A percentile compares a stretch with the other conserved stretches of the same genome.
Evolutionary conservation across 441 rosid species (phyloP).

Genomic region (Oxalis stricta): DNA sequence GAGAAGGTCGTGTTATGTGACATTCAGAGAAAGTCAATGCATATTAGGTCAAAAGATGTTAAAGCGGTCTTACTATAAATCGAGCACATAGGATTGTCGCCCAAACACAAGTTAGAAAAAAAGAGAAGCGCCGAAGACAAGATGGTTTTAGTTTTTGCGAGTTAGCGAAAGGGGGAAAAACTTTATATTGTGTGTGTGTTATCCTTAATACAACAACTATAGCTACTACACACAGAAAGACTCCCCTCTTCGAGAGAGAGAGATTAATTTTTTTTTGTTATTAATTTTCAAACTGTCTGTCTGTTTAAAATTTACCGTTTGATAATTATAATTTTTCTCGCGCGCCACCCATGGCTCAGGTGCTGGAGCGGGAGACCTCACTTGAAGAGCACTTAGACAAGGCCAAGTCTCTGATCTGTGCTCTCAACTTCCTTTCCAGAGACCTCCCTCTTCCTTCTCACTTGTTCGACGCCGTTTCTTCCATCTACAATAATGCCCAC

Average conservation of each 20-base stretch:
- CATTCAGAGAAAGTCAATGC: too few relatives aligned
- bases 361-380: slow-evolving; percentile 10
- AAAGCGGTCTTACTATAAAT: background rate
- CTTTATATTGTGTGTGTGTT: background rate
- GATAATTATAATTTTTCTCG: slow-evolving; percentile 30
- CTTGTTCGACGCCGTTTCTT: slow-evolving; percentile 51
- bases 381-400: slow-evolving; percentile 30
- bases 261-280: background rate
- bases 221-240: background rate
- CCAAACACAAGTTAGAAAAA: background rate
- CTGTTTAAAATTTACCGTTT: slow-evolving; percentile 12
- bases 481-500: slow-evolving; percentile 42
- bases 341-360: slow-evolving; percentile 61
- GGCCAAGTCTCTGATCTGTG: slow-evolving; percentile 66
- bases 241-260: background rate
- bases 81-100: background rate
- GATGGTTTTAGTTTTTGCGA: slow-evolving; percentile 1
- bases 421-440: slow-evolving; percentile 80
- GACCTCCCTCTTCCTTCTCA: slow-evolving; percentile 85
- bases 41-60: too few relatives aligned
- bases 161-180: slow-evolving; percentile 4
- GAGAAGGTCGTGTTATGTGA: too few relatives aligned
- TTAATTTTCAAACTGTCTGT: slow-evolving; percentile 5
- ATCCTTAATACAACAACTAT: background rate
- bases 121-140: slow-evolving; percentile 11